Evolutionary conservation across 2,329 filamentous ascomycete species (phyloP).

Genomic region (Dothistroma pini): DNA sequence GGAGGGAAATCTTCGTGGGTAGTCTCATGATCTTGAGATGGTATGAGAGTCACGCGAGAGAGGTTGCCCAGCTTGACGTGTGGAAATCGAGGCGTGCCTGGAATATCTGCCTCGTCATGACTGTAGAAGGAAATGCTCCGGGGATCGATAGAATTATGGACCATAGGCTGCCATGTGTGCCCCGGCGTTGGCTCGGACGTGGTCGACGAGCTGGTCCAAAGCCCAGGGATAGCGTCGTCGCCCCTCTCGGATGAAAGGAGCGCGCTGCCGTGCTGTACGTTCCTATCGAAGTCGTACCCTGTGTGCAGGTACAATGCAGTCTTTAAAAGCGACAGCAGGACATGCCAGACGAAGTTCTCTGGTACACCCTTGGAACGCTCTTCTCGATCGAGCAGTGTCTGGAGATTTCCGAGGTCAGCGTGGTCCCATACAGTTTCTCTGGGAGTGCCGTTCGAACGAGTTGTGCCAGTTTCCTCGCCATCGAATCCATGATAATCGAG

Average conservation of each 20-base stretch:
- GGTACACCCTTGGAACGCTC: slow-evolving; percentile 9
- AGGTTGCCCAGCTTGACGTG: slow-evolving; percentile 16
- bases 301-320: slow-evolving; percentile 6
- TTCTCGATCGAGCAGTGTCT: slow-evolving; percentile 2
- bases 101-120: neutral
- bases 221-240: neutral
- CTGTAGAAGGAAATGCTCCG: slow-evolving; percentile 30
- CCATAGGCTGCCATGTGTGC: slow-evolving; percentile 13
- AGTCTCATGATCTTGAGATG: neutral
- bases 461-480: neutral
- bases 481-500: neutral
- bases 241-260: neutral
- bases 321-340: slow-evolving; percentile 10
- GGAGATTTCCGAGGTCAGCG: slow-evolving; percentile 9
- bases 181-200: neutral
- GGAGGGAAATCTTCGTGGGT: neutral
- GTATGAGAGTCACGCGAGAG: slow-evolving; percentile 7
- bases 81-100: neutral
- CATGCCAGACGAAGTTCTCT: slow-evolving; percentile 17
- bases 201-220: neutral
- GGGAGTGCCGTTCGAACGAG: neutral
- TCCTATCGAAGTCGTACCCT: neutral
- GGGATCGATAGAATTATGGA: slow-evolving; percentile 40
- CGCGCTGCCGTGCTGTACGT: neutral
- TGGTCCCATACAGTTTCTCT: slow-evolving; percentile 9